phyloP scores from a whole-genome alignment of 2,329 filamentous ascomycete genomes.

The Diaporthe citriasiana region DNA sequence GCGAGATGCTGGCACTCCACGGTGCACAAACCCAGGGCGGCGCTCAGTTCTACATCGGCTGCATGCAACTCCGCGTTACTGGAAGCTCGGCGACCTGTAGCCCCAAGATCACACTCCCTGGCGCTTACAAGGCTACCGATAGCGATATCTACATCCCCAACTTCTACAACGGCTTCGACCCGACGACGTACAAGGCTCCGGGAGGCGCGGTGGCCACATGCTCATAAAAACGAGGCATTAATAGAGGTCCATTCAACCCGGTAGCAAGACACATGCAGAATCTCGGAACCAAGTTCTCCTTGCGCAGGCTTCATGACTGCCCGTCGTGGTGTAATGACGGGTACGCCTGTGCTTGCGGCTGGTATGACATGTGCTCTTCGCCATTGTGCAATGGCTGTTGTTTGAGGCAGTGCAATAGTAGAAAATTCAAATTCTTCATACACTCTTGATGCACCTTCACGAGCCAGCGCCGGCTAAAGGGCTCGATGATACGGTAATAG shows the following conservation, averaged over 20 bases:
- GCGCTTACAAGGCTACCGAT: slow-evolving; percentile 64
- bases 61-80: slow-evolving; percentile 53
- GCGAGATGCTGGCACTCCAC: slow-evolving; percentile 58
- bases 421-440: background rate
- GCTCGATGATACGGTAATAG: too few species aligned
- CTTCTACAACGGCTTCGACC: slow-evolving; percentile 65
- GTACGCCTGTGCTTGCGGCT: too few species aligned
- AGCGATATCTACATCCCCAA: slow-evolving; percentile 56
- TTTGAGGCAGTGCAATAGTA: background rate
- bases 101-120: slow-evolving; percentile 63
- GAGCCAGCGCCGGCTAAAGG: background rate
- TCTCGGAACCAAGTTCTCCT: too few species aligned
- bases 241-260: too few species aligned
- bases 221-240: background rate
- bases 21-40: slow-evolving; percentile 49
- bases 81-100: slow-evolving; percentile 49
- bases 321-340: too few species aligned
- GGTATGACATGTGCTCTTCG: background rate
- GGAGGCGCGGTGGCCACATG: slow-evolving; percentile 38
- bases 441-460: background rate
- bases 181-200: slow-evolving; percentile 34
- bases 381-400: background rate
- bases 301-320: background rate
- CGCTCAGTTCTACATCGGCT: slow-evolving; percentile 57
- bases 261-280: background rate